phyloP scores from a whole-genome alignment of 2,329 filamentous ascomycete genomes.

The Botryotinia calthae region DNA sequence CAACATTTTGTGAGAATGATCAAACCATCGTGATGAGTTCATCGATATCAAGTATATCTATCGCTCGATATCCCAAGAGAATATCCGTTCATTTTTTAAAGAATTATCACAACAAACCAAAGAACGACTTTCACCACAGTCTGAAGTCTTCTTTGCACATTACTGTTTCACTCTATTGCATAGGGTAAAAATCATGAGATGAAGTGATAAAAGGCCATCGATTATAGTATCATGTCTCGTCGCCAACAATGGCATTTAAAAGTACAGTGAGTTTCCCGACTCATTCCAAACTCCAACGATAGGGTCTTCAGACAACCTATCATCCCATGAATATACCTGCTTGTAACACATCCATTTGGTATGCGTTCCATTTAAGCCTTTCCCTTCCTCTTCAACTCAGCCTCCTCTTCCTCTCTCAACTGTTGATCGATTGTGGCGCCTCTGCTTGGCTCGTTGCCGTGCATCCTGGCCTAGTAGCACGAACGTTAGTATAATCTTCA shows the following conservation, averaged over 20 bases:
- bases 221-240: conserved; percentile 13
- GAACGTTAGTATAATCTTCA: not conserved
- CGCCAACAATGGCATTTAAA: conserved; percentile 6
- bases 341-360: not conserved
- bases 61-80: not conserved
- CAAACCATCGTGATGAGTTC: not conserved
- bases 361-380: conserved; percentile 38
- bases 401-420: conserved; percentile 66
- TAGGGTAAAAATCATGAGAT: not conserved
- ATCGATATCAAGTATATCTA: not conserved
- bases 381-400: conserved; percentile 58
- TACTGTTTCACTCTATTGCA: too few relatives aligned
- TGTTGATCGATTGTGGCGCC: conserved; percentile 71
- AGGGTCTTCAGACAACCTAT: not conserved
- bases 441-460: conserved; percentile 71
- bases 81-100: not conserved
- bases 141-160: not conserved
- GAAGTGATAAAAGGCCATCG: conserved; percentile 11
- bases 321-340: conserved; percentile 12
- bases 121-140: not conserved
- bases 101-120: too few relatives aligned
- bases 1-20: not conserved
- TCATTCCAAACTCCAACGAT: not conserved
- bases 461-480: conserved; percentile 53
- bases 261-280: not conserved